Base-by-base conservation (phyloP, 2,329 filamentous ascomycete genomes). In the Colletotrichum simmondsii region DNA sequence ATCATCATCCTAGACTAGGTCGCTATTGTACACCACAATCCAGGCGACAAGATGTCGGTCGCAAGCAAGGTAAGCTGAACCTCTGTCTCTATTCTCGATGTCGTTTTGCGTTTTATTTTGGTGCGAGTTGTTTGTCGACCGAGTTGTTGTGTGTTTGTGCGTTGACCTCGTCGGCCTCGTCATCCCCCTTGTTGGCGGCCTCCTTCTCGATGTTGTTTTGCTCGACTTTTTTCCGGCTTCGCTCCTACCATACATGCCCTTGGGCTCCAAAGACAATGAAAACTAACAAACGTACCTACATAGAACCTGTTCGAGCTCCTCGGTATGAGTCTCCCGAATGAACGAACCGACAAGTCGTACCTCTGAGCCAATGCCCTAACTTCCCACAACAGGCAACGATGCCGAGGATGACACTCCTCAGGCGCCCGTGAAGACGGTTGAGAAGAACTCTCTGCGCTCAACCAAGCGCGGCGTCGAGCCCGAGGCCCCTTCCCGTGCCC, bases 301-400 rank as follows among this genome's bases (percentile, higher is more conserved):
- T 53, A 98, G 97, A 99, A 99, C 91, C 92, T 94, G 83, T 98
- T 94, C 91, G 96, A 97, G 91, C 93, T 97, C 89, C 95, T 99
- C 91, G 96, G 97, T 98, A 97, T 81, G 86, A 46, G 82, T 77
- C 75, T 75, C 76, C 75, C 64, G 76, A 74, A 76, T 74, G 68
- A 70, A 73, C 76, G 70, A 76, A 73, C 73, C 63, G 62, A 72
- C 68, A 53, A 67, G 63, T n/a, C 79, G 30, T 61, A 63, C 28
- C 54, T 70, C 63, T 77, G 65, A 59, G 57, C 61, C 63, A 49
- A 58, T 66, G 68, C 68, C 71, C 71, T 73, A 68, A 65, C 64
- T 63, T 46, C 63, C 64, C 60, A 75, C 69, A 80, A 77, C 80
- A 90, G 91, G 91, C 84, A 90, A 90, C 84, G 89, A 90, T 83